Evolutionary conservation across 306 rosid species (phyloP), one percentile per base, ranked within the genome.

Genomic region (Malus orientalis): DNA sequence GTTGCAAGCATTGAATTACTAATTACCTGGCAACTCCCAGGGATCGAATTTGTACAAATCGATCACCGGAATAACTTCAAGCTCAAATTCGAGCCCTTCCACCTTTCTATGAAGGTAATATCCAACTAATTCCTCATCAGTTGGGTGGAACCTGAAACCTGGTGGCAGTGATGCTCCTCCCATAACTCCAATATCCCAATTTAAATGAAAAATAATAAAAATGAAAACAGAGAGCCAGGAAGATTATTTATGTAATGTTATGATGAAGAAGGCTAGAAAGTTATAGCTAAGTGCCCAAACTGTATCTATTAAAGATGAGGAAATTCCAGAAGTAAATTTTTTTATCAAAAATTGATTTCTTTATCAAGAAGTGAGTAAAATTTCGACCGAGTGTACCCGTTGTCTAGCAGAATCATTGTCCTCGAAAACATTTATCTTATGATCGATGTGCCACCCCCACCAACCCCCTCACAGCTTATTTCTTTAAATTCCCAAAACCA

Each of bases 11-110:
- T 63, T 53, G 78, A 42, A n/a, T 79, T 47, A 72, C 76, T 11
- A 61, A 79, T 69, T 86, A 91, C 97, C 98, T 38, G 98, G 98
- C 77, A 93, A 85, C 75, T 93, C 98, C 98, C 98, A 93, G 1
- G 98, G 98, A 63, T 93, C 98, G 55, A 87, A 91, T 76, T 91
- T 93, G 89, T 93, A 91, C 84, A 93, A 87, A 76, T 93, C 97
- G 78, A 93, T 83, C 14, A 85, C 96, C 1, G 96, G 98, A 49
- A 93, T 89, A 40, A 93, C 97, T 83, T 93, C 98, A 54, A 93
- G 97, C 84, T 93, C 98, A 73, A 93, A 88, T 78, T 89, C 81
- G 36, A 89, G 96, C 18, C 93, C 90, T 49, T 89, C 89, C 42
- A 91, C 90, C 75, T 93, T 93, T 73, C 98, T 91, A 71, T 82